Evolutionary conservation across 441 rosid species (phyloP).

Genomic region (Syzygium malaccense): DNA sequence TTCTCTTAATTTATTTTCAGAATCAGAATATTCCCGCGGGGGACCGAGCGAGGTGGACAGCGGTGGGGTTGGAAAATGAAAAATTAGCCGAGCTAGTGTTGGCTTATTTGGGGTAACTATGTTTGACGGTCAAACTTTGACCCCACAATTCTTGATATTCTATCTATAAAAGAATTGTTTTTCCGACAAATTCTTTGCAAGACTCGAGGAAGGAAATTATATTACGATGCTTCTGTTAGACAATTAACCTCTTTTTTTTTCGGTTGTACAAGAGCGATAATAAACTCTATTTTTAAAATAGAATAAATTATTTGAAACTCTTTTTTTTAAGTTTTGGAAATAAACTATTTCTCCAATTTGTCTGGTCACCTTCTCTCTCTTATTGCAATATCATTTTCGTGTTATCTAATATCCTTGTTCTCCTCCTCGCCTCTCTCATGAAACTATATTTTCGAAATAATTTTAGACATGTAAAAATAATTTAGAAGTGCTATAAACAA

Average conservation of each 20-base stretch:
- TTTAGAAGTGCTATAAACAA: background rate
- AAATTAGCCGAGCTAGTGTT: no score
- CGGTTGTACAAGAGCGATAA: background rate
- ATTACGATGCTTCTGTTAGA: background rate
- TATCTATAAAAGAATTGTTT: background rate
- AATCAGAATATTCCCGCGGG: no score
- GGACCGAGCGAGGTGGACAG: no score
- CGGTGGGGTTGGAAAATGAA: no score
- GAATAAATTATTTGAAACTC: no score
- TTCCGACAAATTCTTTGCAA: background rate
- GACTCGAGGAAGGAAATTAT: background rate
- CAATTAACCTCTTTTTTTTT: background rate
- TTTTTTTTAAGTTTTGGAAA: no score
- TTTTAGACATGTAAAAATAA: background rate
- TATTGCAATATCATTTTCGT: background rate
- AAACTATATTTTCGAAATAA: background rate
- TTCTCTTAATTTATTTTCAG: no score
- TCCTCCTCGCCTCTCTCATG: background rate
- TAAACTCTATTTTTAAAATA: background rate
- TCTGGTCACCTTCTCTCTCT: no score
- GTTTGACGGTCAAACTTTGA: background rate
- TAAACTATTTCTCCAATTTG: no score
- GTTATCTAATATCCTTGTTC: rapidly evolving
- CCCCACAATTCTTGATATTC: background rate
- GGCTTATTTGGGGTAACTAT: background rate